Conservation (phyloP, 2,329 filamentous ascomycete species). For the Aspergillus bombycis region DNA sequence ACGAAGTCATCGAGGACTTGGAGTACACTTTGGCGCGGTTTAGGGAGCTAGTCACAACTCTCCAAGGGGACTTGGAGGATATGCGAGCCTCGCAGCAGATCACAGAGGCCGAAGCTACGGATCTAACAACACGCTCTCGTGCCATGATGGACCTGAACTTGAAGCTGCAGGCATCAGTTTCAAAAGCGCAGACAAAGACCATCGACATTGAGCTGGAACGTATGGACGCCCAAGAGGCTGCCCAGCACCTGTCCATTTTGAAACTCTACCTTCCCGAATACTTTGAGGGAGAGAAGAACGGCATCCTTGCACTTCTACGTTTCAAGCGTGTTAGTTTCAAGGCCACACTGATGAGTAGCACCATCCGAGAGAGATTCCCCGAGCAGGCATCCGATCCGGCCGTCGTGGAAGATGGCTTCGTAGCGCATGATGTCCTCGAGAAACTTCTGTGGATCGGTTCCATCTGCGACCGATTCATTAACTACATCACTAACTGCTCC, state of each 20-base stretch:
- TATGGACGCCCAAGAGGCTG: conserved; percentile 84
- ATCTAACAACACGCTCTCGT: conserved; percentile 82
- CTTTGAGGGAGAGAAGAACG: conserved; percentile 78
- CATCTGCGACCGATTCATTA: conserved; percentile 83
- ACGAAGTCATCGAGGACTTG: conserved; percentile 79
- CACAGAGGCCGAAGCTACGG: conserved; percentile 88
- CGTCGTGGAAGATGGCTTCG: conserved; percentile 73
- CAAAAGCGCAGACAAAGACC: conserved; percentile 90
- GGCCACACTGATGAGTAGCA: conserved; percentile 73
- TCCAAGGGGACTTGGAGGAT: conserved; percentile 87
- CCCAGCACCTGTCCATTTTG: conserved; percentile 85
- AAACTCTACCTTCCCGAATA: conserved; percentile 86
- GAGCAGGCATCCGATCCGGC: conserved; percentile 68
- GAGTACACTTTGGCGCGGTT: conserved; percentile 89
- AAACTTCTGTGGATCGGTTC: conserved; percentile 81
- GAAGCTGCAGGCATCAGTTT: conserved; percentile 86
- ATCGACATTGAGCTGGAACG: conserved; percentile 88
- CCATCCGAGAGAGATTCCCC: conserved; percentile 77
- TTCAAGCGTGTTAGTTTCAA: conserved; percentile 91
- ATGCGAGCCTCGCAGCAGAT: conserved; percentile 90
- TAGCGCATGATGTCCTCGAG: conserved; percentile 78
- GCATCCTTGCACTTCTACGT: conserved; percentile 82
- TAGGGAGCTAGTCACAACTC: conserved; percentile 80
- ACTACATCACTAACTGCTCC: conserved; percentile 76
- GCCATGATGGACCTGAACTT: conserved; percentile 97